These are phyloP conservation scores for Catunica adiposa DNA, from an alignment of 2,329 filamentous ascomycete genomes.

Conservation along the genomic window DNA sequence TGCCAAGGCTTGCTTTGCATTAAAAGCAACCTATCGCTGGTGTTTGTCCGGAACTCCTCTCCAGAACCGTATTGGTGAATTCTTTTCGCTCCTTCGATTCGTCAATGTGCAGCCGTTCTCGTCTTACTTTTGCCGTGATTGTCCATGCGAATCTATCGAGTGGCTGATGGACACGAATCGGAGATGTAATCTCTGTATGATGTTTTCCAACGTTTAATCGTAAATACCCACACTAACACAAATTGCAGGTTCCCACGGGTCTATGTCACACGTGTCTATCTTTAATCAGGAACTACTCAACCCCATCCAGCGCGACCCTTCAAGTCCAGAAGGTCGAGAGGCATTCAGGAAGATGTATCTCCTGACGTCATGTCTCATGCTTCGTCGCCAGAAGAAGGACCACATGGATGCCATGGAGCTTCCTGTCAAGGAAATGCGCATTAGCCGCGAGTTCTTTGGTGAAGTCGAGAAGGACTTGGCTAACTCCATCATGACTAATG, in stretches of 20 bases:
- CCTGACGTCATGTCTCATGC: conserved; percentile 86
- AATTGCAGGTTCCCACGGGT: conserved; percentile 20
- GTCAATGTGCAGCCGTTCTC: conserved; percentile 78
- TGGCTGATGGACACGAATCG: conserved; percentile 64
- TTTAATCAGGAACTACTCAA: conserved; percentile 94
- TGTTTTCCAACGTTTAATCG: too few species aligned
- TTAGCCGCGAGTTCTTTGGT: conserved; percentile 91
- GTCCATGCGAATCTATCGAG: conserved; percentile 62
- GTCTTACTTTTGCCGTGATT: conserved; percentile 85
- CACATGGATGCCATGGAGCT: conserved; percentile 91
- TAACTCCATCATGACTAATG: conserved; percentile 85
- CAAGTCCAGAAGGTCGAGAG: conserved; percentile 41
- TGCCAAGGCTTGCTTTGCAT: conserved; percentile 84
- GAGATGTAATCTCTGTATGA: conserved; percentile 47
- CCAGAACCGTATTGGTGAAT: conserved; percentile 93
- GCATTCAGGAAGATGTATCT: conserved; percentile 72
- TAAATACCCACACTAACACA: not conserved
- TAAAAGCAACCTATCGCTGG: conserved; percentile 82
- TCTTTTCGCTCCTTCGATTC: conserved; percentile 88
- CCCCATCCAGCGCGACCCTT: conserved; percentile 52
- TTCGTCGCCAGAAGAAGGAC: conserved; percentile 85
- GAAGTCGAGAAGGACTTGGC: conserved; percentile 94
- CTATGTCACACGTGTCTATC: conserved; percentile 36
- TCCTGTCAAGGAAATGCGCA: conserved; percentile 80
- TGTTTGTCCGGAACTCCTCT: conserved; percentile 89